Evolutionary conservation across 1,284 basidiomycete species (phyloP).

Genomic region (Ganoderma meredithae): DNA sequence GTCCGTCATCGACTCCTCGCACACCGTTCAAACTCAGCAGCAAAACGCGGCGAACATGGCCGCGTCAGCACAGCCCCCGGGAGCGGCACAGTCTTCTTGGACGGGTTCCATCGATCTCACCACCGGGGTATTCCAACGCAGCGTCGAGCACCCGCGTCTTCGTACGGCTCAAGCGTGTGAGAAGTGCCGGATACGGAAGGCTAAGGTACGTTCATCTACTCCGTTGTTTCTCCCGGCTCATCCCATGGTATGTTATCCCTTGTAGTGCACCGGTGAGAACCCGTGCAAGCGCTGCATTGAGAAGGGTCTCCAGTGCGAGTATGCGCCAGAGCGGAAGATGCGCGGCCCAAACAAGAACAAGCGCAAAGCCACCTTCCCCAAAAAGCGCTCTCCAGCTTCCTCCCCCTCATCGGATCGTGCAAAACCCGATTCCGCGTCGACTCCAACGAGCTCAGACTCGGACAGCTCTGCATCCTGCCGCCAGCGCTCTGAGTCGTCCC

Average conservation of each 20-base stretch:
- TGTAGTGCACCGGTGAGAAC: slow-evolving; percentile 50
- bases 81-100: slow-evolving; percentile 34
- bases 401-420: neutral
- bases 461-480: slow-evolving; percentile 16
- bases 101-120: slow-evolving; percentile 63
- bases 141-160: slow-evolving; percentile 64
- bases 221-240: slow-evolving; percentile 2
- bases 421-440: slow-evolving; percentile 29
- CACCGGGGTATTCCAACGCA: slow-evolving; percentile 66
- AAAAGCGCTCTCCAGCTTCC: neutral
- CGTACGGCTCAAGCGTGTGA: slow-evolving; percentile 53
- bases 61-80: neutral
- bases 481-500: slow-evolving; percentile 11
- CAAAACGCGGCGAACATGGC: slow-evolving; percentile 4
- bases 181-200: slow-evolving; percentile 52
- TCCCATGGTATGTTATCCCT: neutral
- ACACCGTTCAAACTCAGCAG: slow-evolving; percentile 28
- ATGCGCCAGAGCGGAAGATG: slow-evolving; percentile 65
- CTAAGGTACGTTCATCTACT: slow-evolving; percentile 43
- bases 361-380: slow-evolving; percentile 7
- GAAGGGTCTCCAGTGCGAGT: slow-evolving; percentile 48
- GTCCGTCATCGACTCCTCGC: slow-evolving; percentile 28
- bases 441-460: slow-evolving; percentile 30
- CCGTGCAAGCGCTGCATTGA: slow-evolving; percentile 47
- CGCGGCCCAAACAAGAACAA: slow-evolving; percentile 67